Base-by-base conservation (phyloP, 176 grass and related monocot species). In the Eragrostis curvula region DNA sequence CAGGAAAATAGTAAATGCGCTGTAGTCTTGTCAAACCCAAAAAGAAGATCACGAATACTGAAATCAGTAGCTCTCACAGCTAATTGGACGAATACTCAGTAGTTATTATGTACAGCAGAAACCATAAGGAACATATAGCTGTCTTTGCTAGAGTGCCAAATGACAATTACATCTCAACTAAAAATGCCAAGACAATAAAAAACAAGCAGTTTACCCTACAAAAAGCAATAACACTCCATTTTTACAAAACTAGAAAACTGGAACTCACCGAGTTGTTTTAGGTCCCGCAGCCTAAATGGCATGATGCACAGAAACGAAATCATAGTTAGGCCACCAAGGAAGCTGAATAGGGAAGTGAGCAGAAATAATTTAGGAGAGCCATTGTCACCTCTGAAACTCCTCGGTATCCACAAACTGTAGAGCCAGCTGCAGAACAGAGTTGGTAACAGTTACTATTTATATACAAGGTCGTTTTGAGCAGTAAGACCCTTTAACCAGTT, bases 401-500 rank as follows among this genome's bases (percentile, higher is more conserved):
- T 98, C 92, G 0, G 92, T 98, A 73, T 98, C 96, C 6, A 98
- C 94, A 79, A 98, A 98, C 68, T 90, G 80, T 73, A 94, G 70
- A 72, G 92, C 94, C 30, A 98, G 74, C 96, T 98, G 92, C 56
- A 85, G 8, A 41, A 9, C 28, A 89, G 48, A 89, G 43, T 29
- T 56, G 15, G 47, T 21, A 63, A 72, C 4, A 68, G 68, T 49
- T 81, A 32, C 25, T 72, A 57, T 32, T 79, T 7, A 64, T 12
- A 85, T 23, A 85, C 58, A 18, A 24, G n/a, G 36, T 70, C 66
- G 2, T 21, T 30, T 42, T 52, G 25, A 70, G n/a, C 8, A 71
- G 39, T 0, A 61, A 0, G 75, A 81, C 0, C 20, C 45, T 44
- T 24, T n/a, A 66, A 16, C 20, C 64, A 81, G 25, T 62, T 73